These are phyloP conservation scores for Ramularia collo-cygni DNA, from an alignment of 2,329 filamentous ascomycete species.

Conservation along the genomic window DNA sequence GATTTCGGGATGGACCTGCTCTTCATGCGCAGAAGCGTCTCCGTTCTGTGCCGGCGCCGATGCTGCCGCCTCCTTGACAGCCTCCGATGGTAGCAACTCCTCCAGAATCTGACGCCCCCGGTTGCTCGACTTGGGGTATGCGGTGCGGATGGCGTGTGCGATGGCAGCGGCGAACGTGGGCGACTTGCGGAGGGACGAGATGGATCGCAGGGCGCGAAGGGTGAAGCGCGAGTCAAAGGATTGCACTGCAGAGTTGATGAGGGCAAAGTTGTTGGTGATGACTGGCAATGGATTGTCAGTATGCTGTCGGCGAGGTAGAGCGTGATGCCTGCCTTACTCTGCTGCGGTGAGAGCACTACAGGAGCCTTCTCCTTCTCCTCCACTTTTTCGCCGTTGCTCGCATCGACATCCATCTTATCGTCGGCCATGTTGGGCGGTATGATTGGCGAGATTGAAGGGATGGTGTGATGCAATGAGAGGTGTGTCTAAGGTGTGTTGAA, in stretches of 20 bases:
- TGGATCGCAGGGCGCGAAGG: constrained; percentile 85
- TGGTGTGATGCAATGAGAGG: constrained; percentile 8
- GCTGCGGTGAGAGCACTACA: constrained; percentile 24
- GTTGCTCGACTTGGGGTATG: constrained; percentile 27
- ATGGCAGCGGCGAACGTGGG: constrained; percentile 32
- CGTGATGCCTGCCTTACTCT: constrained; percentile 24
- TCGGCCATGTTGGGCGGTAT: constrained; percentile 38
- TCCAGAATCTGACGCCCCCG: constrained; percentile 28
- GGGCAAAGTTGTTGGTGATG: constrained; percentile 87
- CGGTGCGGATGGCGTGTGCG: constrained; percentile 27
- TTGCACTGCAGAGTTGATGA: constrained; percentile 84
- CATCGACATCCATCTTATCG: constrained; percentile 39
- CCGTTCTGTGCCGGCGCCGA: constrained; percentile 11
- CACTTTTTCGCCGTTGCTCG: constrained; percentile 34
- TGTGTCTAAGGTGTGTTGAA: constrained; percentile 13
- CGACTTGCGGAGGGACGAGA: constrained; percentile 91
- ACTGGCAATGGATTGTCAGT: constrained; percentile 48
- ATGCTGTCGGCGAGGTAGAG: constrained; percentile 2
- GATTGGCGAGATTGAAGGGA: constrained; percentile 4
- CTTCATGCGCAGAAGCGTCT: constrained; percentile 14
- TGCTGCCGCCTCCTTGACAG: constrained; percentile 10
- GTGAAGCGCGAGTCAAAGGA: constrained; percentile 95
- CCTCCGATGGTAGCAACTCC: constrained; percentile 21
- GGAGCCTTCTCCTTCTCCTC: constrained; percentile 33
- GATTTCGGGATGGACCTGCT: constrained; percentile 30